These are phyloP conservation scores for Pichia sp. DNA, from an alignment of 1,139 yeast genomes.

Conservation along the genomic window DNA sequence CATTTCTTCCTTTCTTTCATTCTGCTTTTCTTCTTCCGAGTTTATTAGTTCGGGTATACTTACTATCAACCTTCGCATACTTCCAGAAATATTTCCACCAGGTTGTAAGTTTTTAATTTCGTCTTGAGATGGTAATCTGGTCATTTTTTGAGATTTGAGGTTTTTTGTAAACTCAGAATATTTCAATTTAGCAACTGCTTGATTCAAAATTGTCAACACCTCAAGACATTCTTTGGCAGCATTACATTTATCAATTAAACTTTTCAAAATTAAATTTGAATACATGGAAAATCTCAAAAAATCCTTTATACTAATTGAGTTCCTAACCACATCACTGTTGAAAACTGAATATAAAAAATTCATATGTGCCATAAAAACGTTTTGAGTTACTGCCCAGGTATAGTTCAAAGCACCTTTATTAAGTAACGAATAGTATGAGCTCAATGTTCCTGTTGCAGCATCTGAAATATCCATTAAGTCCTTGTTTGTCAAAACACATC, in stretches of 20 bases:
- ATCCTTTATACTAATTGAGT: slow-evolving; percentile 41
- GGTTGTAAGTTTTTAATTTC: slow-evolving; percentile 30
- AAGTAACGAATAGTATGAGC: slow-evolving; percentile 53
- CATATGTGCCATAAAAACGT: slow-evolving; percentile 82
- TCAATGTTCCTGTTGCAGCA: slow-evolving; percentile 61
- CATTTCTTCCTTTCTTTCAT: background rate
- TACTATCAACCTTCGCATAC: slow-evolving; percentile 36
- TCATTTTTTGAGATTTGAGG: slow-evolving; percentile 7
- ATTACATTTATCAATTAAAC: slow-evolving; percentile 64
- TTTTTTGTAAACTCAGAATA: slow-evolving; percentile 31
- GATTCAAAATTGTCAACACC: slow-evolving; percentile 62
- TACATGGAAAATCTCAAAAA: slow-evolving; percentile 51
- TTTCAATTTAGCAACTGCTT: slow-evolving; percentile 62
- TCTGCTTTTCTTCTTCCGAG: background rate
- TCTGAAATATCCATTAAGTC: slow-evolving; percentile 55
- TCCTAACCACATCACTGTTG: slow-evolving; percentile 52
- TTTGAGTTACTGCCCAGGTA: slow-evolving; percentile 92
- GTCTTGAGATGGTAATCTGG: slow-evolving; percentile 27
- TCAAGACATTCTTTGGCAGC: slow-evolving; percentile 71
- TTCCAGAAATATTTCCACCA: slow-evolving; percentile 36
- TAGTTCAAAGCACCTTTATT: slow-evolving; percentile 59
- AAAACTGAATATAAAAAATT: slow-evolving; percentile 73
- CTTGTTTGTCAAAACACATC: slow-evolving; percentile 44
- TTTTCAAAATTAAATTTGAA: slow-evolving; percentile 55
- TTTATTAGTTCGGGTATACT: slow-evolving; percentile 24